phyloP scores from a whole-genome alignment of 345 rosid species.

The Anastatica hierochuntica region DNA sequence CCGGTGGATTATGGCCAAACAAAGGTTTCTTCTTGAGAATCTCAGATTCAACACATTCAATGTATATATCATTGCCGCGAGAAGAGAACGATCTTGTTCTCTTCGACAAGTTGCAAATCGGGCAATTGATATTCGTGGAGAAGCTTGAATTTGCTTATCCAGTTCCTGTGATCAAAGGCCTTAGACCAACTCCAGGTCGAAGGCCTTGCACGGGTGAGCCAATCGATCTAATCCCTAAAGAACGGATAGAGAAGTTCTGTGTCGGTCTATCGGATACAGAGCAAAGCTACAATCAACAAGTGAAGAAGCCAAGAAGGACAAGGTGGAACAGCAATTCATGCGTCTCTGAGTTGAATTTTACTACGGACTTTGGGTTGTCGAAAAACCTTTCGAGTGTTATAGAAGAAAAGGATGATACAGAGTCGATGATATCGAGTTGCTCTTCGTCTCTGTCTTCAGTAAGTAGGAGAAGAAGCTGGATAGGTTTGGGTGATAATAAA shows the following conservation, averaged over 20 bases:
- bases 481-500: slow-evolving; percentile 18
- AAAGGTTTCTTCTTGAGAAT: slow-evolving; percentile 61
- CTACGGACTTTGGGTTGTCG: slow-evolving; percentile 6
- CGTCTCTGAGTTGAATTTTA: slow-evolving; percentile 12
- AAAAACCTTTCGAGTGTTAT: slow-evolving; percentile 13
- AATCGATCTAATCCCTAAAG: slow-evolving; percentile 39
- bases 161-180: slow-evolving; percentile 50
- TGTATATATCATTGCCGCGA: slow-evolving; percentile 53
- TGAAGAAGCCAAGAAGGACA: slow-evolving; percentile 20
- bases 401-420: slow-evolving; percentile 32
- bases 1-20: slow-evolving; percentile 66
- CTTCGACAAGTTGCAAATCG: slow-evolving; percentile 44
- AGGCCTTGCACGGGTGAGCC: slow-evolving; percentile 37
- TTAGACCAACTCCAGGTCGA: slow-evolving; percentile 53
- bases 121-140: slow-evolving; percentile 45
- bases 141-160: slow-evolving; percentile 58
- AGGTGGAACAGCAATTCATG: slow-evolving; percentile 18
- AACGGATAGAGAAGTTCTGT: slow-evolving; percentile 34
- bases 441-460: slow-evolving; percentile 12
- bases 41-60: slow-evolving; percentile 51
- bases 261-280: slow-evolving; percentile 20
- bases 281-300: slow-evolving; percentile 13
- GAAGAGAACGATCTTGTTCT: slow-evolving; percentile 60
- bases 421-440: slow-evolving; percentile 23
- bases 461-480: slow-evolving; percentile 44